Conservation (phyloP, 805 yeast species). For the Huiozyma naganishii region DNA sequence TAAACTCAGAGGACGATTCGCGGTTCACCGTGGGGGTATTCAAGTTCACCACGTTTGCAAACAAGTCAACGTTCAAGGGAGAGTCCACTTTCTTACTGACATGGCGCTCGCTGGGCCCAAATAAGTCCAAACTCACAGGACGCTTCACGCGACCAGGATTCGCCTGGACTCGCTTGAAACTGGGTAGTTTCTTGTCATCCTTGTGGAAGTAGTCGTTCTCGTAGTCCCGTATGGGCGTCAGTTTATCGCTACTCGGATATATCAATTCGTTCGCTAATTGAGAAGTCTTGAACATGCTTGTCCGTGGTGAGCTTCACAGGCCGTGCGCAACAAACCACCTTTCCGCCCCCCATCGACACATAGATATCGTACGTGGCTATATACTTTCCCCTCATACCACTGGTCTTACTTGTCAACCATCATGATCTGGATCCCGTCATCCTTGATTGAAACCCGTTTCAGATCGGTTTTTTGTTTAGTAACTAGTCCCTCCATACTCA, state of each 20-base stretch:
- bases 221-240: slow-evolving; percentile 27
- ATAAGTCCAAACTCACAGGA: slow-evolving; percentile 20
- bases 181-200: slow-evolving; percentile 18
- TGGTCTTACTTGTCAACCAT: too few species aligned
- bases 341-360: too few species aligned
- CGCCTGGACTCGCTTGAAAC: not conserved
- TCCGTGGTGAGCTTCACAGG: not conserved
- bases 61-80: slow-evolving; percentile 22
- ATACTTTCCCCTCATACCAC: too few species aligned
- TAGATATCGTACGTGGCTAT: too few species aligned
- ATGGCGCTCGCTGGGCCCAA: slow-evolving; percentile 3
- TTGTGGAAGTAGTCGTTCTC: slow-evolving; percentile 22
- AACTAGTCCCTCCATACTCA: slow-evolving; percentile 1
- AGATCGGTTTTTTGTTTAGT: not conserved
- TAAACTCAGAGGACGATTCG: slow-evolving; percentile 3
- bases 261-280: slow-evolving; percentile 16
- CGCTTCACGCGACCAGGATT: slow-evolving; percentile 9
- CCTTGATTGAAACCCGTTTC: slow-evolving; percentile 12
- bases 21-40: not conserved
- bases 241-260: slow-evolving; percentile 13
- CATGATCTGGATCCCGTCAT: too few species aligned
- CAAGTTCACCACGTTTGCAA: slow-evolving; percentile 9
- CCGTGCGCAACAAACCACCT: too few species aligned
- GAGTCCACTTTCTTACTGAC: slow-evolving; percentile 30
- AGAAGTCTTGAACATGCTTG: slow-evolving; percentile 22